Evolutionary conservation across 805 yeast species (phyloP), one percentile per base, ranked within the genome.

Genomic region (Candida chauliodis): DNA sequence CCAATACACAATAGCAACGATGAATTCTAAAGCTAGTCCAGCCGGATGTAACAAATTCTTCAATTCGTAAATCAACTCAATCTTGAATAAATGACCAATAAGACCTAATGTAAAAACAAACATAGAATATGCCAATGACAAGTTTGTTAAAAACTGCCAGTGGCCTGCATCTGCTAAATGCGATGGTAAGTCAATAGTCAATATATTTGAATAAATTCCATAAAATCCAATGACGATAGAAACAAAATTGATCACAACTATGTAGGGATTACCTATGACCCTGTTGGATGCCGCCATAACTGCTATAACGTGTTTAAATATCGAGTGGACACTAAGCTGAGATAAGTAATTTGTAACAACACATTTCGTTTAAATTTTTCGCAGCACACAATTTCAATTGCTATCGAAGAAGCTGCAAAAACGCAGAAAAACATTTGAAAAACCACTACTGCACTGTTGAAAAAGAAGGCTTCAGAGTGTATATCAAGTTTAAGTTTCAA

Each of bases 1-100:
- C 91, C 93, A 84, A 55, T 84, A 84, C 11, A 84, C 75, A 1
- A 61, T 23, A 0, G 85, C 68, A 13, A 84, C 88, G 15, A 83
- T 66, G 8, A 72, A 61, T 52, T 83, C 90, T 13, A 79, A 49
- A 0, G 78, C 75, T 32, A 81, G 57, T 0, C 80, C 78, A 28
- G 77, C 51, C 1, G 85, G 79, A 42, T 79, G 73, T 22, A 73
- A 36, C 36, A 60, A 53, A 37, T 68, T 67, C 44, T 74, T 73
- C 23, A 64, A 19, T 8, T 39, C 27, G 44, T 57, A 68, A 19
- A 68, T 42, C 13, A 22, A 5, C 8, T 43, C 35, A 7, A 57
- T 55, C 21, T 46, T 40, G 25, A 53, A 40, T 28, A 55, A 25
- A 48, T 67, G 75, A 31, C 71, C 61, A 8, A 58, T 13, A 18